Evolutionary conservation across 768 basidiomycete genomes (phyloP).

Genomic region (Suillus sp.): DNA sequence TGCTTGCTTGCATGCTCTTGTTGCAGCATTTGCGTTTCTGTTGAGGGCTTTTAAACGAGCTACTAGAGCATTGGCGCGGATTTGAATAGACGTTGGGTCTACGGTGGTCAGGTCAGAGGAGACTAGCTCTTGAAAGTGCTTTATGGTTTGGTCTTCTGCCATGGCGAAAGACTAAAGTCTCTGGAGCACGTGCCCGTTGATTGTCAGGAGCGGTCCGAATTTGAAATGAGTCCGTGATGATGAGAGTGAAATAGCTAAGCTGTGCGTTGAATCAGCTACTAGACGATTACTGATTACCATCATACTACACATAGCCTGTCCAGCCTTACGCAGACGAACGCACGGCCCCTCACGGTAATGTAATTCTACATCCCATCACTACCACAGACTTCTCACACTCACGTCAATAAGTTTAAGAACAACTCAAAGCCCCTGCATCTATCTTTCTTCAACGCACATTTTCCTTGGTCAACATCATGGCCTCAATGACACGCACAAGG

Average conservation of each 20-base stretch:
- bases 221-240: slow-evolving; percentile 12
- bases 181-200: slow-evolving; percentile 10
- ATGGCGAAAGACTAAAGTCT: slow-evolving; percentile 20
- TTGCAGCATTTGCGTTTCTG: slow-evolving; percentile 69
- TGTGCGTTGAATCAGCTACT: slow-evolving; percentile 4
- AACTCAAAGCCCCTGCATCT: slow-evolving; percentile 18
- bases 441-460: slow-evolving; percentile 7
- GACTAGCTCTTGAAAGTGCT: slow-evolving; percentile 66
- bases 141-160: slow-evolving; percentile 53
- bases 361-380: slow-evolving; percentile 12
- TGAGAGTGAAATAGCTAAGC: slow-evolving; percentile 1
- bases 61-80: slow-evolving; percentile 75
- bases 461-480: slow-evolving; percentile 17
- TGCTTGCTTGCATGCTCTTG: slow-evolving; percentile 71
- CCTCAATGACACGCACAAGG: slow-evolving; percentile 52
- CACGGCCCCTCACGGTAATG: slow-evolving; percentile 6
- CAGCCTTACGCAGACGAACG: slow-evolving; percentile 21
- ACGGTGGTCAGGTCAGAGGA: slow-evolving; percentile 49
- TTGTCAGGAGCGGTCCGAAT: slow-evolving; percentile 8
- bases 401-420: slow-evolving; percentile 30
- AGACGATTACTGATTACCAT: slow-evolving; percentile 7
- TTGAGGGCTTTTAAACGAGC: slow-evolving; percentile 80
- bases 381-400: slow-evolving; percentile 21
- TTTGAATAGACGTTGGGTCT: slow-evolving; percentile 46
- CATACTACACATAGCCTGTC: neutral